Base-by-base conservation (phyloP, 352 stramenopile genomes). In the Phytophthora lateralis region DNA sequence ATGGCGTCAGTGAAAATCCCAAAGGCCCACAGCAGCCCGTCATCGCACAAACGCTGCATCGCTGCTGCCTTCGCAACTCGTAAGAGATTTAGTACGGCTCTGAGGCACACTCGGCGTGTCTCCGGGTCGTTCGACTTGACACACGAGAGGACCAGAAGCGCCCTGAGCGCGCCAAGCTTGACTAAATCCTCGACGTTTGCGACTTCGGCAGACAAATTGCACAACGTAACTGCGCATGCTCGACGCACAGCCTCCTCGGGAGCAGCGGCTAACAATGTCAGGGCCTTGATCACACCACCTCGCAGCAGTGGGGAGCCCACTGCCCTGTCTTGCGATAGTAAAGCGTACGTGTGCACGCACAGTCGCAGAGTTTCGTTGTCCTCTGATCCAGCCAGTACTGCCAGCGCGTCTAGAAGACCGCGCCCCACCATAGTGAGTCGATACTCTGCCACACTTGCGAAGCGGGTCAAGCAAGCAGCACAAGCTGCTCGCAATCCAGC, bases 171-270 rank as follows among this genome's bases (percentile, higher is more conserved):
- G 2, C 94, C 92, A 27, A 82, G 82, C 42, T 96, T 89, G 4
- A 91, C 87, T 44, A 99, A 82, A 7, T 86, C 78, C 15, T 95
- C 83, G 55, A 97, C 92, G 65, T 97, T 96, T 20, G 86, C 82
- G 39, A 95, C 87, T 29, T 80, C 78, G 0, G 97, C 73, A 14
- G 95, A 94, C 55, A 99, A 76, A 59, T 99, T 98, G 63, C 89
- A 97, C 3, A 99, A 69, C 9, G 93, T 96, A 48, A 96, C 91
- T 20, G 91, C 93, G 52, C 83, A 92, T 9, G 78, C 73, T 41
- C 83, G 83, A 12, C 83, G 83, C 18, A 92, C 80, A 1, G 71
- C 75, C 47, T 89, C 83, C 53, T 92, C 83, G 0, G 83, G 83
- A n/a, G 83, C 83, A 0, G 80, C 81, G 6, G 83, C 77, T 1